Conservation (phyloP, 768 basidiomycete species). For the Kockovaella imperatae region DNA sequence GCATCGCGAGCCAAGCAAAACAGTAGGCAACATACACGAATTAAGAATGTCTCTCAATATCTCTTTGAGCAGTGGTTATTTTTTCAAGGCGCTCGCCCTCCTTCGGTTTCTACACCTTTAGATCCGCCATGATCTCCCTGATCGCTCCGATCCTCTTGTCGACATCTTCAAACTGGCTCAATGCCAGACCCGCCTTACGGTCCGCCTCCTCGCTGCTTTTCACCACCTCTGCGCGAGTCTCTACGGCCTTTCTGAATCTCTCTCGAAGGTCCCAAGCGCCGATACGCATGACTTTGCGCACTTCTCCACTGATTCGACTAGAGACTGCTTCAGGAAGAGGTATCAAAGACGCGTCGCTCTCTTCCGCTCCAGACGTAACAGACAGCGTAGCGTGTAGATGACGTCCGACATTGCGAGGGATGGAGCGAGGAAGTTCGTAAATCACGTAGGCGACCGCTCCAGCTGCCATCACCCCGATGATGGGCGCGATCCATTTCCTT, state of each 20-base stretch:
- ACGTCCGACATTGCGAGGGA: constrained; percentile 83
- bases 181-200: constrained; percentile 60
- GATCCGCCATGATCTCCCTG: constrained; percentile 28
- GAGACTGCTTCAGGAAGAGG: constrained; percentile 62
- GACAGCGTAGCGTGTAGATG: constrained; percentile 62
- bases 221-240: constrained; percentile 70
- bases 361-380: constrained; percentile 33
- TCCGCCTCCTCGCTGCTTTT: constrained; percentile 66
- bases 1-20: not conserved
- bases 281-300: constrained; percentile 81
- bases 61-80: not conserved
- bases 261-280: constrained; percentile 85
- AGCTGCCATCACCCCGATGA: constrained; percentile 58
- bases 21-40: not conserved
- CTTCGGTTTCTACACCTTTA: constrained; percentile 15
- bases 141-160: constrained; percentile 48
- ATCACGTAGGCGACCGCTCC: constrained; percentile 57
- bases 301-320: constrained; percentile 68
- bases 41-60: not conserved
- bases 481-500: constrained; percentile 79
- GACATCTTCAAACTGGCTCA: constrained; percentile 62
- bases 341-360: constrained; percentile 46
- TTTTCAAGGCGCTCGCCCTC: not conserved
- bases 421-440: constrained; percentile 74
- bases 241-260: constrained; percentile 70